These are phyloP conservation scores for Protea cynaroides DNA, from an alignment of 164 flowering plant species.

Conservation along the genomic window DNA sequence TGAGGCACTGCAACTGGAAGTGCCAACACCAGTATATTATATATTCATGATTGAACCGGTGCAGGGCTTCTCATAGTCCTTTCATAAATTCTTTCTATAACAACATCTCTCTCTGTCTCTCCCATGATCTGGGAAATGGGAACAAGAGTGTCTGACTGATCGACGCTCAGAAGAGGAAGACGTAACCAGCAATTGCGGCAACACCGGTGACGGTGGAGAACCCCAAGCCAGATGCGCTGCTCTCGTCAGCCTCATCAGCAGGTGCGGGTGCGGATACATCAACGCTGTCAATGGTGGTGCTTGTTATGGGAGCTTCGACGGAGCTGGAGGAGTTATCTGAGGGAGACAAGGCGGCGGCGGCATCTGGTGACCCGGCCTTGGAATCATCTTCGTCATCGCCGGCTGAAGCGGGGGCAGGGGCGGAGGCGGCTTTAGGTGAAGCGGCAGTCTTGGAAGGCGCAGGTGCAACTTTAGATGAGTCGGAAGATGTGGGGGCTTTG, in stretches of 20 bases:
- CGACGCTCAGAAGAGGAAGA: conserved; percentile 1
- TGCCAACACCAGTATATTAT: too few relatives aligned
- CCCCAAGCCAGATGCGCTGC: neutral
- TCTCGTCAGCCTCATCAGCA: neutral
- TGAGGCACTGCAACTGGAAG: too few relatives aligned
- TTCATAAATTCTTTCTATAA: too few relatives aligned
- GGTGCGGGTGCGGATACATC: conserved; percentile 2
- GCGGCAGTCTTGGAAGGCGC: neutral
- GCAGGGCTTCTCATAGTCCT: too few relatives aligned
- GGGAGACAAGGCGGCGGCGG: conserved; percentile 8
- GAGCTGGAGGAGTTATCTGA: conserved; percentile 5
- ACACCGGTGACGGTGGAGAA: conserved; percentile 20
- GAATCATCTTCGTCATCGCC: too few relatives aligned
- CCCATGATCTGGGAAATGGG: too few relatives aligned
- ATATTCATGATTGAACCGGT: too few relatives aligned
- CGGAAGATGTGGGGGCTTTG: neutral
- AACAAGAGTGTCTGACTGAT: too few relatives aligned
- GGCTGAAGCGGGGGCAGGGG: too few relatives aligned
- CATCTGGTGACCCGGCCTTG: too few relatives aligned
- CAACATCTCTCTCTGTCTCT: too few relatives aligned
- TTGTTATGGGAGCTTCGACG: neutral
- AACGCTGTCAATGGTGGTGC: neutral
- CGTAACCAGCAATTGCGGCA: conserved; percentile 9
- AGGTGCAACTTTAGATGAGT: neutral
- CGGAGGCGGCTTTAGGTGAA: neutral